A percentile compares a stretch with the other conserved stretches of the same genome.
These are phyloP conservation scores for Ilex aquifolium DNA, from an alignment of 257 asterid genomes.

Conservation along the genomic window DNA sequence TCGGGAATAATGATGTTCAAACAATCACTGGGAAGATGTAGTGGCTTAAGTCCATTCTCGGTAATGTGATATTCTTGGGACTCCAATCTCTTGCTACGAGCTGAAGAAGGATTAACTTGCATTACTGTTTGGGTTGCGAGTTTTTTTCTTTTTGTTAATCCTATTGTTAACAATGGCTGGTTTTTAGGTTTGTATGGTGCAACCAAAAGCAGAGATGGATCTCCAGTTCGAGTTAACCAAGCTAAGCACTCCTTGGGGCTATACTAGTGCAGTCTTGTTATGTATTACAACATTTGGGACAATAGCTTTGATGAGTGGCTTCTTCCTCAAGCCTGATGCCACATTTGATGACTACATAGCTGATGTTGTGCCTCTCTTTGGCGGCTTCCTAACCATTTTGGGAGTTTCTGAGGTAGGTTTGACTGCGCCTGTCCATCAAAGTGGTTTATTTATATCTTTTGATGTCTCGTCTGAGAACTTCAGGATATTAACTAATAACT, in stretches of 20 bases:
- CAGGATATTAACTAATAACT: not conserved
- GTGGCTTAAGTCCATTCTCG: too few species aligned
- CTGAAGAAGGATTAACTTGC: too few species aligned
- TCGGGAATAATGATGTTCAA: too few species aligned
- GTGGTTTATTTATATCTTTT: too few species aligned
- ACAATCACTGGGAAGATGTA: too few species aligned
- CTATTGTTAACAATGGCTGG: not conserved
- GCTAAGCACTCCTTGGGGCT: constrained; percentile 75
- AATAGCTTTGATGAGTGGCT: constrained; percentile 78
- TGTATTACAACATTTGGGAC: constrained; percentile 78
- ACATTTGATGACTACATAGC: constrained; percentile 63
- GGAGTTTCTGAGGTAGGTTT: constrained; percentile 77
- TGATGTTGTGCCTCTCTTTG: constrained; percentile 70
- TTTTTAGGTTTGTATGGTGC: constrained; percentile 83
- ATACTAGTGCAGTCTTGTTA: constrained; percentile 59
- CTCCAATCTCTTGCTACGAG: too few species aligned
- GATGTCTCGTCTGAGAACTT: not conserved
- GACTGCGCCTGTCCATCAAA: not conserved
- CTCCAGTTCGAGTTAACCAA: constrained; percentile 69
- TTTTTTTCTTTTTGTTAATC: not conserved
- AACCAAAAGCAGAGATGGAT: constrained; percentile 87
- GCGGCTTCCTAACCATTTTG: constrained; percentile 84
- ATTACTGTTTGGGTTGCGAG: too few species aligned
- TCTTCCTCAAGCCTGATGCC: constrained; percentile 78
- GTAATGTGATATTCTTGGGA: too few species aligned